Conservation (phyloP, 106 monocot genomes). For the Agapanthus africanus region DNA sequence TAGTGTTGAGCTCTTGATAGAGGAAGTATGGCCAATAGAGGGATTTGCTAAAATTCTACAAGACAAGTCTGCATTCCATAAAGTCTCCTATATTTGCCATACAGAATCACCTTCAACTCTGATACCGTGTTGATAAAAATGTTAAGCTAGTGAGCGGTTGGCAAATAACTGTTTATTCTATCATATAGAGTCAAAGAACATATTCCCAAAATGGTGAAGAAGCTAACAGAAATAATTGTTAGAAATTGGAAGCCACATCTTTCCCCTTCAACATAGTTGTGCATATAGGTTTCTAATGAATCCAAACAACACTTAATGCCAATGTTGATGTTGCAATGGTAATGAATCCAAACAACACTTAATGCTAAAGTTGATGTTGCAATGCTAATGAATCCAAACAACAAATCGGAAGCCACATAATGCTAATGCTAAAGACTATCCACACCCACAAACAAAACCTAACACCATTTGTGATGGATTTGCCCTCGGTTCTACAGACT, state of each 20-base stretch:
- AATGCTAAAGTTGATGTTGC: background rate
- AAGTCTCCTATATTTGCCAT: background rate
- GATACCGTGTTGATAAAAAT: no score
- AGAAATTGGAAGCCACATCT: background rate
- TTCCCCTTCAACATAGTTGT: background rate
- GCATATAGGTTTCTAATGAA: background rate
- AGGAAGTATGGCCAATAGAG: no score
- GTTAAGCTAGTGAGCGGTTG: no score
- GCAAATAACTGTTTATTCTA: no score
- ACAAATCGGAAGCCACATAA: no score
- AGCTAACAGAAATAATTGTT: background rate
- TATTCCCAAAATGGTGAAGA: conserved; percentile 3
- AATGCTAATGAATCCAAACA: no score
- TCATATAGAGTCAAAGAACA: no score
- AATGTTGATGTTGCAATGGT: no score
- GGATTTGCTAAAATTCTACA: no score
- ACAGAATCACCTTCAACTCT: no score
- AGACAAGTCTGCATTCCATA: background rate
- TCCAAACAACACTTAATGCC: background rate
- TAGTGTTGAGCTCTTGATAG: no score
- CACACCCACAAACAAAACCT: background rate
- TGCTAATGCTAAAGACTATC: conserved; percentile 6
- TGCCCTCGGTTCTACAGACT: background rate
- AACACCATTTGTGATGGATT: conserved; percentile 1
- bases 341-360: no score